Percentiles rank a stretch among this genome's conserved stretches.
These are phyloP conservation scores for Hippophae tibetana DNA, from an alignment of 306 rosid species.

Conservation along the genomic window DNA sequence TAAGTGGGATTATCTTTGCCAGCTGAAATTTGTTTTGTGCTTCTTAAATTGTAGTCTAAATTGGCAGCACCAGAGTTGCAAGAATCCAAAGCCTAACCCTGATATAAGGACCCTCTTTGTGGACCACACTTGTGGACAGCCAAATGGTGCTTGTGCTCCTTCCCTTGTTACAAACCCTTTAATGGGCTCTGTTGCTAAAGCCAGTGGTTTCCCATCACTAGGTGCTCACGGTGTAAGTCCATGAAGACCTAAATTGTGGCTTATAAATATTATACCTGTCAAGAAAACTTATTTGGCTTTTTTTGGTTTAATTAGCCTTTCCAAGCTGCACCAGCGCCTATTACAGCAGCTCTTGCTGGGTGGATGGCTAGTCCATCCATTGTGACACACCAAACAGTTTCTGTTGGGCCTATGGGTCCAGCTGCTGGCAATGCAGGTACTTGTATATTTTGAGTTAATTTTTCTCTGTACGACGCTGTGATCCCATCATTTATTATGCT, in stretches of 20 bases:
- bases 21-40: neutral
- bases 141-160: slow-evolving; percentile 65
- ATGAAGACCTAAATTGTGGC: neutral
- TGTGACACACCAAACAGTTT: slow-evolving; percentile 51
- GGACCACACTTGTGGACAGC: slow-evolving; percentile 71
- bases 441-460: neutral
- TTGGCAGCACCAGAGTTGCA: slow-evolving; percentile 86
- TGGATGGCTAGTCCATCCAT: slow-evolving; percentile 66
- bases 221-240: slow-evolving; percentile 56
- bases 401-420: slow-evolving; percentile 59
- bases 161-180: slow-evolving; percentile 59
- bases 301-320: slow-evolving; percentile 37
- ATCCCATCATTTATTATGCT: slow-evolving; percentile 10
- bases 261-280: neutral
- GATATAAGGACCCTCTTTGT: slow-evolving; percentile 73
- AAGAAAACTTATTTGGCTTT: slow-evolving; percentile 1
- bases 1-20: neutral
- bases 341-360: slow-evolving; percentile 47
- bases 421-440: slow-evolving; percentile 56
- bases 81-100: slow-evolving; percentile 59
- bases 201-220: slow-evolving; percentile 67
- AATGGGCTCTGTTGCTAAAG: slow-evolving; percentile 51
- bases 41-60: slow-evolving; percentile 40
- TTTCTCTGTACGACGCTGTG: neutral
- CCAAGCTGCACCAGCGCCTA: slow-evolving; percentile 55